Conservation (phyloP, 352 stramenopile genomes). For the Globisporangium yorkense region DNA sequence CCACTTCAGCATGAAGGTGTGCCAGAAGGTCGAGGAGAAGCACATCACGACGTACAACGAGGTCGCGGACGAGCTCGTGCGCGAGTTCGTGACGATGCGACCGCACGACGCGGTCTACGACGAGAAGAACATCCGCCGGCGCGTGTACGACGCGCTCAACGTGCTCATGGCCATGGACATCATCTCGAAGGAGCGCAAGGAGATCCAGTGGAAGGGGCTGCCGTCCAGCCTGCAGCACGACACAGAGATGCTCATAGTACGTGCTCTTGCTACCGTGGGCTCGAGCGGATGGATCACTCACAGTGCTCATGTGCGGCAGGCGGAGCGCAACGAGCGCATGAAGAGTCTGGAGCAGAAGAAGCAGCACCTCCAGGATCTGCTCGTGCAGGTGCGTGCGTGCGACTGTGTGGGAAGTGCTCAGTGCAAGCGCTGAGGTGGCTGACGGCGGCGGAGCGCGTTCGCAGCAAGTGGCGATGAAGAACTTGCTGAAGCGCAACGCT, state of each 20-base stretch:
- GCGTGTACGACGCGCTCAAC: constrained; percentile 97
- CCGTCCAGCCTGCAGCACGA: constrained; percentile 82
- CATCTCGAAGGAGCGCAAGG: constrained; percentile 95
- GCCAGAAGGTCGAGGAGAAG: constrained; percentile 96
- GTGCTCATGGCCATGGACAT: constrained; percentile 98
- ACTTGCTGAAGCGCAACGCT: constrained; percentile 88
- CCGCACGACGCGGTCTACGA: constrained; percentile 86
- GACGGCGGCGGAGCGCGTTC: too few species aligned
- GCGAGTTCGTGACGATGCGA: constrained; percentile 84
- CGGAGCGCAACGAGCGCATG: constrained; percentile 65
- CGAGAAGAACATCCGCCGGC: constrained; percentile 94
- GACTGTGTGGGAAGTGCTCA: neutral
- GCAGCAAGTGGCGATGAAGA: constrained; percentile 93
- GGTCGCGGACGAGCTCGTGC: constrained; percentile 91
- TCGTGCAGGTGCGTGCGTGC: constrained; percentile 62
- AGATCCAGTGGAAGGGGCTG: constrained; percentile 85
- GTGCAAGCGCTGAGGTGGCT: too few species aligned
- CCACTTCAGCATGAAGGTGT: constrained; percentile 96
- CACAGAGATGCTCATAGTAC: constrained; percentile 78
- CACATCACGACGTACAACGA: constrained; percentile 95
- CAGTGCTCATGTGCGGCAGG: constrained; percentile 23
- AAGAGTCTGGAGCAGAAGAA: constrained; percentile 86
- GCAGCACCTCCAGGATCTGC: constrained; percentile 88
- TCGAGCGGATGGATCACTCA: too few species aligned
- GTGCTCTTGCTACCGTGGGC: too few species aligned